Evolutionary conservation across 805 yeast genomes (phyloP).

Genomic region (Deakozyma indianensis): DNA sequence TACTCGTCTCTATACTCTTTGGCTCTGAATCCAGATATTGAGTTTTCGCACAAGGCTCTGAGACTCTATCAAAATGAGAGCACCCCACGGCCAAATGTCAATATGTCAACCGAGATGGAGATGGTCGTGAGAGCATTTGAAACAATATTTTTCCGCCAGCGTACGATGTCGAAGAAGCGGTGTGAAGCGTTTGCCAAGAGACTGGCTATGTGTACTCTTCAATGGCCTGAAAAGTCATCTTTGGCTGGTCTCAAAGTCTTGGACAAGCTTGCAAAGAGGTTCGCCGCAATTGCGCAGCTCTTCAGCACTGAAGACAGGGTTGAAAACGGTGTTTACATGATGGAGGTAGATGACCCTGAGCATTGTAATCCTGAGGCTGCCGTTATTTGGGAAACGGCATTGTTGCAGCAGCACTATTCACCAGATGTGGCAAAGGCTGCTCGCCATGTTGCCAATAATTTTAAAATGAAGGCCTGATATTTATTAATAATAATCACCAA

Average conservation of each 20-base stretch:
- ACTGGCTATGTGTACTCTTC: constrained; percentile 48
- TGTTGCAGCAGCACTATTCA: constrained; percentile 70
- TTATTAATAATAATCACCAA: too few relatives aligned
- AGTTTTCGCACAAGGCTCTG: constrained; percentile 67
- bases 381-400: constrained; percentile 73
- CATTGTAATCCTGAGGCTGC: constrained; percentile 81
- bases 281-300: constrained; percentile 57
- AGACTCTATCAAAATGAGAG: constrained; percentile 49
- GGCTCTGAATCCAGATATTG: constrained; percentile 69
- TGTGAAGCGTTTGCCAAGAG: constrained; percentile 77
- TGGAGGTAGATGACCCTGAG: constrained; percentile 52
- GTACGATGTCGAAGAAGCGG: constrained; percentile 9
- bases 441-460: constrained; percentile 1
- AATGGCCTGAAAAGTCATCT: constrained; percentile 79
- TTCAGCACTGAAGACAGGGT: constrained; percentile 83
- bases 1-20: constrained; percentile 56
- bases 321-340: constrained; percentile 60
- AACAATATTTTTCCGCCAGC: constrained; percentile 37
- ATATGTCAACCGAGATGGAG: constrained; percentile 82
- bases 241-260: constrained; percentile 65
- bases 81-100: constrained; percentile 32
- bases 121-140: constrained; percentile 65
- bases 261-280: constrained; percentile 58
- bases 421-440: constrained; percentile 66
- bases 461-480: background rate